Evolutionary conservation across 257 asterid species (phyloP).

Genomic region (Solanum peruvianum): DNA sequence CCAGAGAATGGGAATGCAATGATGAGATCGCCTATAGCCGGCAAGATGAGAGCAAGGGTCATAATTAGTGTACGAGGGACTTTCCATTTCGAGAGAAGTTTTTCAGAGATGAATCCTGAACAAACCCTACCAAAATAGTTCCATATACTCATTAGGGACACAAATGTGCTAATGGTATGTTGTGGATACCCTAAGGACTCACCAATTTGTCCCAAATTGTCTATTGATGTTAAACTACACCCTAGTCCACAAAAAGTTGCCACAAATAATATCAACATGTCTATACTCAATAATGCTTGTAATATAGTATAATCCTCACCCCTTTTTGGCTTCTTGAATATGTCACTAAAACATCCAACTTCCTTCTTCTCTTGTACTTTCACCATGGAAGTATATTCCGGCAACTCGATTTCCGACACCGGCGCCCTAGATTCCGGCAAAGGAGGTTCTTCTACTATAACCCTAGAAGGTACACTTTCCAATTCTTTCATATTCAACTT

Average conservation of each 20-base stretch:
- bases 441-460: slow-evolving; percentile 3
- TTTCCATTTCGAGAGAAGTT: slow-evolving; percentile 3
- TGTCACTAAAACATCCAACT: neutral
- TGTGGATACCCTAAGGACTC: slow-evolving; percentile 23
- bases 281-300: slow-evolving; percentile 19
- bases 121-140: slow-evolving; percentile 17
- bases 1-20: slow-evolving; percentile 12
- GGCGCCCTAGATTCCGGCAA: neutral
- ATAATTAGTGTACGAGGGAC: slow-evolving; percentile 13
- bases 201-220: slow-evolving; percentile 26
- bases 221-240: slow-evolving; percentile 16
- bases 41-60: slow-evolving; percentile 9
- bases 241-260: slow-evolving; percentile 21
- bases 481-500: neutral
- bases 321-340: slow-evolving; percentile 18
- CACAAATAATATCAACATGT: slow-evolving; percentile 8
- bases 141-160: slow-evolving; percentile 21
- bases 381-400: neutral
- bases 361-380: neutral
- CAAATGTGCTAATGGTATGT: slow-evolving; percentile 8
- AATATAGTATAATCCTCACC: slow-evolving; percentile 23
- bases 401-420: neutral
- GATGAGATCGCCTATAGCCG: slow-evolving; percentile 8
- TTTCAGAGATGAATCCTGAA: slow-evolving; percentile 8
- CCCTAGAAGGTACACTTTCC: neutral